Conservation (phyloP, 1,139 yeast species). For the Taphrina pruni region DNA sequence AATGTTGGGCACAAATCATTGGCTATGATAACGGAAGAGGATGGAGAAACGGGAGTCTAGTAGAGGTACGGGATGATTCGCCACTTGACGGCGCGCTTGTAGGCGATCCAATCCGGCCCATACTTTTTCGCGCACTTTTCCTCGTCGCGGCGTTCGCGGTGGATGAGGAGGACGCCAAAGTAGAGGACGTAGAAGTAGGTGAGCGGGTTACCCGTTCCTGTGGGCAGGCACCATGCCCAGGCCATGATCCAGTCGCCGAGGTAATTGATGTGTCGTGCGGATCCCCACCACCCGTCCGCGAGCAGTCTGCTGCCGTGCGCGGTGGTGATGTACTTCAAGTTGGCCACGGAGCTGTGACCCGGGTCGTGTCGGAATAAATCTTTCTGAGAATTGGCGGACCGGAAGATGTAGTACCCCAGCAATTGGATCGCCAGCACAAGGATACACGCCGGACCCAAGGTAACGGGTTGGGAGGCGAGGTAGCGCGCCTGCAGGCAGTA, state of each 20-base stretch:
- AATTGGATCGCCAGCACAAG: conserved; percentile 55
- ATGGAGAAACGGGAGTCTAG: conserved; percentile 50
- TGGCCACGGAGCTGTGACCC: conserved; percentile 63
- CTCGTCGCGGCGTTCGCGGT: conserved; percentile 90
- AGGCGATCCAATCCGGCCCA: conserved; percentile 82
- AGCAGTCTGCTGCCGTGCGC: conserved; percentile 71
- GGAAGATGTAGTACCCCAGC: conserved; percentile 80
- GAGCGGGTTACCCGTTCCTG: conserved; percentile 79
- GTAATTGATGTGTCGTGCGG: conserved; percentile 90
- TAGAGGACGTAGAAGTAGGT: conserved; percentile 87
- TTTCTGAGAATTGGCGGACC: conserved; percentile 81
- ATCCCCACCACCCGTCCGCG: conserved; percentile 95
- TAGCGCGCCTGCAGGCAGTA: conserved; percentile 86
- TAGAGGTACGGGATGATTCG: conserved; percentile 88
- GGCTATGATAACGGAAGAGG: too few relatives aligned
- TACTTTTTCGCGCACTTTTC: conserved; percentile 86
- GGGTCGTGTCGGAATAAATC: conserved; percentile 73
- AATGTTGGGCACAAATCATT: too few relatives aligned
- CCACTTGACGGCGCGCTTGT: conserved; percentile 79
- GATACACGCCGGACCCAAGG: conserved; percentile 57
- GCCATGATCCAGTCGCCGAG: conserved; percentile 95
- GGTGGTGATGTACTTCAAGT: conserved; percentile 72
- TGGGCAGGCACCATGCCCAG: conserved; percentile 89
- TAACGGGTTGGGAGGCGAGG: conserved; percentile 67
- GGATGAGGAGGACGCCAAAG: conserved; percentile 79